These are phyloP conservation scores for Phyllostachys edulis DNA, from an alignment of 176 grass and related monocot species.

Conservation along the genomic window DNA sequence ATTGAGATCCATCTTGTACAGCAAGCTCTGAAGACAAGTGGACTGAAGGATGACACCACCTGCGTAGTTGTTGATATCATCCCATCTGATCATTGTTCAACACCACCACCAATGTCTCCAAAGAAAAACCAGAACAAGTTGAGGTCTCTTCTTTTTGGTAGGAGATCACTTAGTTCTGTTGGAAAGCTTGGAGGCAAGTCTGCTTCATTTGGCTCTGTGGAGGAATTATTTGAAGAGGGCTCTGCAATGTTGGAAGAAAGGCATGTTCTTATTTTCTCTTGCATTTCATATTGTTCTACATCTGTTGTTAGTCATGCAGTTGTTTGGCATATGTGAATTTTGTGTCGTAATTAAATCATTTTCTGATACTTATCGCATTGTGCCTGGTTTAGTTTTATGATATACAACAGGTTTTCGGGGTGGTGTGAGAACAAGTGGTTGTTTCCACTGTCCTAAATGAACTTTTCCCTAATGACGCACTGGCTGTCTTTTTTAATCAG, in stretches of 20 bases:
- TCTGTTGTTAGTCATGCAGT: background rate
- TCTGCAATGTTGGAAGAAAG: slow-evolving; percentile 97
- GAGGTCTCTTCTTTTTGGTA: slow-evolving; percentile 71
- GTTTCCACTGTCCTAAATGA: background rate
- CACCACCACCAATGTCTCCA: slow-evolving; percentile 57
- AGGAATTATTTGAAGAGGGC: slow-evolving; percentile 94
- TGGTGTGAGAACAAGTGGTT: background rate
- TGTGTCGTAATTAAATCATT: background rate
- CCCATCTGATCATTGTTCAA: slow-evolving; percentile 59
- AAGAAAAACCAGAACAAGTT: slow-evolving; percentile 82
- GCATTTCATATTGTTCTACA: background rate
- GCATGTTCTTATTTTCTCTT: slow-evolving; percentile 36
- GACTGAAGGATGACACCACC: slow-evolving; percentile 96
- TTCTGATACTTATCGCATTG: background rate
- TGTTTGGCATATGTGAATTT: slow-evolving; percentile 14
- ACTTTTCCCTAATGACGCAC: background rate
- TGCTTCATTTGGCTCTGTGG: slow-evolving; percentile 63
- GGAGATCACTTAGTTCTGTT: slow-evolving; percentile 52
- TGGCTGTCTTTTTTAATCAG: background rate
- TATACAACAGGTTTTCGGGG: background rate
- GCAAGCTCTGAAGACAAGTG: slow-evolving; percentile 93
- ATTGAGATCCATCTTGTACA: slow-evolving; percentile 38
- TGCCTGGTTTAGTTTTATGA: background rate
- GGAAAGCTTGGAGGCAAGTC: slow-evolving; percentile 57
- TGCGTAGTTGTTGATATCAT: slow-evolving; percentile 95